Percentiles rank a stretch among this genome's conserved stretches.
Evolutionary conservation across 768 basidiomycete species (phyloP).

Genomic region (Omphalotus guepiniiformis): DNA sequence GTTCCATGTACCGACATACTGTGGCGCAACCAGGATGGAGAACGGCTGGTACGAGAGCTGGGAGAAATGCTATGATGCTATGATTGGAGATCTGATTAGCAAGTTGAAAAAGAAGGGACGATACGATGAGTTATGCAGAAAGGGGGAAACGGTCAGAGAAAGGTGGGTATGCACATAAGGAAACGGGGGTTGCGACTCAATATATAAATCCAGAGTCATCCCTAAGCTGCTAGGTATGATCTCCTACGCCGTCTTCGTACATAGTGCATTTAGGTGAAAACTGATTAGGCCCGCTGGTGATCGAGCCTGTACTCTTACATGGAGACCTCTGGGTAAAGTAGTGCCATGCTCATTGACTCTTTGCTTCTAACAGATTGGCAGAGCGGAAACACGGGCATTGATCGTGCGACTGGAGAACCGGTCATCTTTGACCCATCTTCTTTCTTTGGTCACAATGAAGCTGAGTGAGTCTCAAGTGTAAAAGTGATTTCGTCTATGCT

Average conservation of each 20-base stretch:
- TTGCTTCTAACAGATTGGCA: conserved; percentile 18
- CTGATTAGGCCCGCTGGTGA: conserved; percentile 38
- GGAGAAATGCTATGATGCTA: conserved; percentile 61
- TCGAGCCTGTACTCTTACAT: conserved; percentile 69
- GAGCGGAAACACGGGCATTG: conserved; percentile 73
- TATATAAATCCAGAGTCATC: conserved; percentile 49
- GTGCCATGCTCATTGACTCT: background rate
- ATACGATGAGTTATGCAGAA: conserved; percentile 42
- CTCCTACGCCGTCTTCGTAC: background rate
- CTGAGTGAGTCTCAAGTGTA: conserved; percentile 53
- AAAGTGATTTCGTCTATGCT: background rate
- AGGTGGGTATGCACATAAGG: conserved; percentile 32
- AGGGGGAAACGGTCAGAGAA: conserved; percentile 46
- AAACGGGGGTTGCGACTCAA: background rate
- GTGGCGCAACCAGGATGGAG: conserved; percentile 63
- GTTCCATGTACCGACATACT: conserved; percentile 72
- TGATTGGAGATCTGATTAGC: conserved; percentile 55
- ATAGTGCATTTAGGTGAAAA: background rate
- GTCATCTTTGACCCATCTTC: conserved; percentile 78
- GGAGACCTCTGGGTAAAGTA: conserved; percentile 74
- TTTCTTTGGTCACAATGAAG: conserved; percentile 78
- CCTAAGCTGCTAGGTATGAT: conserved; percentile 57
- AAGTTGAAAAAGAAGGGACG: conserved; percentile 38
- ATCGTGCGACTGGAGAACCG: conserved; percentile 48
- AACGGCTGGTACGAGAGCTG: conserved; percentile 75